Percentiles rank a stretch among this genome's conserved stretches.
phyloP scores from a whole-genome alignment of 768 basidiomycete genomes.

The Termitomyces bulborhizus region DNA sequence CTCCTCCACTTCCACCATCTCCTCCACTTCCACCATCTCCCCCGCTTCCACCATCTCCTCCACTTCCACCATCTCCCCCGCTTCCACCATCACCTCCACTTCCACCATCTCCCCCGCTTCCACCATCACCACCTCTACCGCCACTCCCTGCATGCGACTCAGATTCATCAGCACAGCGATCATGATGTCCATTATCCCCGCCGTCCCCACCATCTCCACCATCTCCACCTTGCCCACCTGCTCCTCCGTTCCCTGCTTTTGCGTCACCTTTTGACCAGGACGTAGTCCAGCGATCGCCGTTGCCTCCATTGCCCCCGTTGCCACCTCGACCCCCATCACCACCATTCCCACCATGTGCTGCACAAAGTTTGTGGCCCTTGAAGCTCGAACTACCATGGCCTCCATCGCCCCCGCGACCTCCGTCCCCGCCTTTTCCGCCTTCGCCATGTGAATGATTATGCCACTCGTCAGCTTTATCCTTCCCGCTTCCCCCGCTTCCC shows the following conservation, averaged over 20 bases:
- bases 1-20: not conserved
- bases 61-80: too few species aligned
- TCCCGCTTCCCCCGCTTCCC: not conserved
- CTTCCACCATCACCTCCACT: not conserved
- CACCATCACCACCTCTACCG: not conserved
- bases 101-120: too few species aligned
- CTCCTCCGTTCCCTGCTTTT: not conserved
- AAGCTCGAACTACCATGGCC: not conserved
- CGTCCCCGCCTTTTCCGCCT: conserved; percentile 1
- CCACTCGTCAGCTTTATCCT: not conserved
- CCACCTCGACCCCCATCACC: conserved; percentile 4
- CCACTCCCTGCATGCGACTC: not conserved
- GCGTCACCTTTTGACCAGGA: conserved; percentile 1
- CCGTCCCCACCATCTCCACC: not conserved
- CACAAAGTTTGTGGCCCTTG: not conserved
- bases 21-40: not conserved
- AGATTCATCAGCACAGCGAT: not conserved
- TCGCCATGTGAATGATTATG: not conserved
- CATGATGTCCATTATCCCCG: not conserved
- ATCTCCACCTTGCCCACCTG: not conserved
- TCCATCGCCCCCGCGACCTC: not conserved
- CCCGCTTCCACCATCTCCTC: conserved; percentile 1
- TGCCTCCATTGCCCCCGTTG: not conserved
- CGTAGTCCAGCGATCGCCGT: not conserved
- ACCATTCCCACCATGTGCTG: not conserved